These are phyloP conservation scores for Climacium dendroides DNA, from an alignment of 225 moss, liverwort and hornwort genomes.

Conservation along the genomic window DNA sequence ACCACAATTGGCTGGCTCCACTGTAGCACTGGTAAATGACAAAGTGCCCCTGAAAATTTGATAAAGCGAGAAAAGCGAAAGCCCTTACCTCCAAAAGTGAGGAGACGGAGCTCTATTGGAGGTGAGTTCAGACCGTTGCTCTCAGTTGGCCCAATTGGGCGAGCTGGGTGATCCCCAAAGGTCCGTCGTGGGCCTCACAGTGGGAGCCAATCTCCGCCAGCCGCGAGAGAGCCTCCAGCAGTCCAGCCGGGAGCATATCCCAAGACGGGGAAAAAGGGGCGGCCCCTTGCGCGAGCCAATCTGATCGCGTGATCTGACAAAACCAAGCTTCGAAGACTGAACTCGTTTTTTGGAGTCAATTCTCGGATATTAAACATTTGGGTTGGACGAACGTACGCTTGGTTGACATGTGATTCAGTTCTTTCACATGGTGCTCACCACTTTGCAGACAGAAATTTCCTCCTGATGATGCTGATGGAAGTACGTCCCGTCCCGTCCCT, in stretches of 20 bases:
- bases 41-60: too few species aligned
- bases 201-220: not conserved
- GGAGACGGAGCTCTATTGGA: not conserved
- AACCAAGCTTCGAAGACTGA: too few species aligned
- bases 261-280: not conserved
- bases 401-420: not conserved
- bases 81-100: not conserved
- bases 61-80: not conserved
- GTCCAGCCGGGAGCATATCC: not conserved
- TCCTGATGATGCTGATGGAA: too few species aligned
- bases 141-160: not conserved
- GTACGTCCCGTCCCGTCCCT: too few species aligned
- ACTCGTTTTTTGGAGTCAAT: not conserved
- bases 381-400: too few species aligned
- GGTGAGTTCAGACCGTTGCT: not conserved
- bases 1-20: not conserved
- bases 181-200: not conserved
- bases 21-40: too few species aligned
- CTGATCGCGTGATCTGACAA: not conserved
- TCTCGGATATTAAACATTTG: not conserved
- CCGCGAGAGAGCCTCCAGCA: too few species aligned
- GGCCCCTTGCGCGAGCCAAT: not conserved
- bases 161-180: not conserved
- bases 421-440: not conserved
- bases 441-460: not conserved